A percentile compares a stretch with the other conserved stretches of the same genome.
These are phyloP conservation scores for Rhynchosporium graminicola DNA, from an alignment of 2,329 filamentous ascomycete genomes.

Conservation along the genomic window DNA sequence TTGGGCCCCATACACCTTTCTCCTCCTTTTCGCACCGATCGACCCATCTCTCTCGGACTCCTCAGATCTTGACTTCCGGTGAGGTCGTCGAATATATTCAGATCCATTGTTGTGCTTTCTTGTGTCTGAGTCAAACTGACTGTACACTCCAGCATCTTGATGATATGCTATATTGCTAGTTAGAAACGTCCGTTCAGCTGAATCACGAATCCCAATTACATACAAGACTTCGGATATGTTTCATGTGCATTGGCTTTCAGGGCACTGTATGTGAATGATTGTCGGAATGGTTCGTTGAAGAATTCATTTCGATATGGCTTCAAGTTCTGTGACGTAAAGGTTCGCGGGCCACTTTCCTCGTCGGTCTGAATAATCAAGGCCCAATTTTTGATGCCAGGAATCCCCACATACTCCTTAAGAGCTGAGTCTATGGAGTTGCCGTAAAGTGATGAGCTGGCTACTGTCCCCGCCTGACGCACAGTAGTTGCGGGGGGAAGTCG, in stretches of 20 bases:
- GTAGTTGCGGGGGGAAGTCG: background rate
- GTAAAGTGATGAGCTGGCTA: background rate
- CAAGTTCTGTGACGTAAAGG: constrained; percentile 32
- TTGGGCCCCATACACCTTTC: constrained; percentile 22
- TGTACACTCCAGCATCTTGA: constrained; percentile 26
- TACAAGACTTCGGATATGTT: background rate
- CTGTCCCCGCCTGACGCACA: background rate
- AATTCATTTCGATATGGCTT: constrained; percentile 28
- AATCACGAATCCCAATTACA: background rate
- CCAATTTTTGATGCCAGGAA: constrained; percentile 33
- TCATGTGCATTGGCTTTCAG: background rate
- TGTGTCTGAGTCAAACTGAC: constrained; percentile 27
- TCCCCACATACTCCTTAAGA: constrained; percentile 32
- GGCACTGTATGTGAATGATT: background rate
- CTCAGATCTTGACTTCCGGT: constrained; percentile 29
- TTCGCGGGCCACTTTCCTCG: constrained; percentile 29
- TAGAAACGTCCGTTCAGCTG: background rate
- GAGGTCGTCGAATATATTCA: constrained; percentile 20
- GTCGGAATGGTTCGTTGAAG: constrained; percentile 22
- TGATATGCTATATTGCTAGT: constrained; percentile 25
- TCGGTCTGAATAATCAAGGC: constrained; percentile 33
- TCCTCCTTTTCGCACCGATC: constrained; percentile 29
- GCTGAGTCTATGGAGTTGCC: constrained; percentile 27
- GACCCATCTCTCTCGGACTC: constrained; percentile 34
- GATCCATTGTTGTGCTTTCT: constrained; percentile 26